phyloP scores from a whole-genome alignment of 352 stramenopile species.

The Pythium sukuiense region DNA sequence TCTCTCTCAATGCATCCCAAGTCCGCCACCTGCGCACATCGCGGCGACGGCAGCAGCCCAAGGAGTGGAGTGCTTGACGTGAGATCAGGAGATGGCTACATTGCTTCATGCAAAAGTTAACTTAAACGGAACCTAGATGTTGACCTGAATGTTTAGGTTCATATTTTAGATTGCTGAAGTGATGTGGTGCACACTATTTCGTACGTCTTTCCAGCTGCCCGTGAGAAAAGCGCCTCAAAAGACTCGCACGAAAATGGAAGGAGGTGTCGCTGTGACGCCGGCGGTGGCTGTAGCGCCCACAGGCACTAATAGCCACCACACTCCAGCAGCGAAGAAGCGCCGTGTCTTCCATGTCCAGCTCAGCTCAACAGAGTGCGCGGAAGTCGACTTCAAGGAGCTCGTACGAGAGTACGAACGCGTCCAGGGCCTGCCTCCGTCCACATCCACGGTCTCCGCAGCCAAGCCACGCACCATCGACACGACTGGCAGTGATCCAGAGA shows the following conservation, averaged over 20 bases:
- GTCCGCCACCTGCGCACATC: constrained; percentile 4
- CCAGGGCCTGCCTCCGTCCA: constrained; percentile 1
- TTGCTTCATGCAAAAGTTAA: neutral
- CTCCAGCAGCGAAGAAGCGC: neutral
- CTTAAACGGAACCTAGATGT: neutral
- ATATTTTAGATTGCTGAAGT: neutral
- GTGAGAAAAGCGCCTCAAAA: neutral
- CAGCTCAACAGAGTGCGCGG: constrained; percentile 37
- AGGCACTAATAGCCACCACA: neutral
- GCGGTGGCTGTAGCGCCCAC: too few species aligned
- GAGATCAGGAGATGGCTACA: neutral
- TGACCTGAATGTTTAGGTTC: neutral
- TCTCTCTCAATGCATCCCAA: neutral
- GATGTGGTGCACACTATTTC: neutral
- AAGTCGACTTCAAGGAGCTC: constrained; percentile 80
- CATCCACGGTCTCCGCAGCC: neutral
- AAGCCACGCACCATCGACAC: neutral
- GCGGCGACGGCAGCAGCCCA: neutral
- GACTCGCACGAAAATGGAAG: neutral
- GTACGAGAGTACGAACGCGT: constrained; percentile 28
- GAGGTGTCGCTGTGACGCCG: neutral
- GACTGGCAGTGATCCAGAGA: neutral
- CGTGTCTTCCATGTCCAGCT: constrained; percentile 57
- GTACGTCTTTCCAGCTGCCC: neutral
- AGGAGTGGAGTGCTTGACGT: neutral